These are phyloP conservation scores for Leccinum uliginosum DNA, from an alignment of 768 basidiomycete species.

Conservation along the genomic window DNA sequence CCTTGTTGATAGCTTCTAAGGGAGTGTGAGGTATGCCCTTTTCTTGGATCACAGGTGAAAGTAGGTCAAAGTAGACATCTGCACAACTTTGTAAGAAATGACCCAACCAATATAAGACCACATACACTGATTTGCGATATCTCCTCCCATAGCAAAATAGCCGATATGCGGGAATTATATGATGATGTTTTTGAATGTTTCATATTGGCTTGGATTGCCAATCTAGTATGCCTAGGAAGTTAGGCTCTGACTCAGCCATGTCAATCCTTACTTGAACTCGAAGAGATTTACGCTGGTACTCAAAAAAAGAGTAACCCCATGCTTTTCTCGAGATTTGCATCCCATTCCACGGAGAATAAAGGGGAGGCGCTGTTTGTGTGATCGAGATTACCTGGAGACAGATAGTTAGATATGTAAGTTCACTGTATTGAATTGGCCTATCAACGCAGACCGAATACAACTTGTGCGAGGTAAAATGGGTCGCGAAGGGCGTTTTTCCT, in stretches of 20 bases:
- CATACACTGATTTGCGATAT: no score
- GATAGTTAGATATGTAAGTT: background rate
- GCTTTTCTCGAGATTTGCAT: slow-evolving; percentile 44
- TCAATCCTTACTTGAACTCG: slow-evolving; percentile 47
- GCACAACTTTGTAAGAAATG: no score
- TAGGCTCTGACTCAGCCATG: background rate
- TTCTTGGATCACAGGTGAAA: no score
- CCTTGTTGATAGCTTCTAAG: no score
- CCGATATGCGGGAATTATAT: no score
- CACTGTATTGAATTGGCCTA: background rate
- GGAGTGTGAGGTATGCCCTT: no score
- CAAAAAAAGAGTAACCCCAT: slow-evolving; percentile 54
- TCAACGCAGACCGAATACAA: slow-evolving; percentile 59
- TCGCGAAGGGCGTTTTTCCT: slow-evolving; percentile 33
- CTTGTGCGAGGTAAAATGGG: slow-evolving; percentile 48
- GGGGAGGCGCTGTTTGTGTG: slow-evolving; percentile 31
- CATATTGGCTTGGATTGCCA: no score
- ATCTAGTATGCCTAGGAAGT: no score
- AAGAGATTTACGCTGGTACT: slow-evolving; percentile 66
- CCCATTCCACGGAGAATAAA: slow-evolving; percentile 69
- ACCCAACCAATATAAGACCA: no score
- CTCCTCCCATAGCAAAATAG: no score
- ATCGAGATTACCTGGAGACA: slow-evolving; percentile 24
- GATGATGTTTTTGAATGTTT: no score
- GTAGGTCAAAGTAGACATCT: no score